Base-by-base conservation (phyloP, 2,329 filamentous ascomycete species). In the Colletotrichum tropicicola region DNA sequence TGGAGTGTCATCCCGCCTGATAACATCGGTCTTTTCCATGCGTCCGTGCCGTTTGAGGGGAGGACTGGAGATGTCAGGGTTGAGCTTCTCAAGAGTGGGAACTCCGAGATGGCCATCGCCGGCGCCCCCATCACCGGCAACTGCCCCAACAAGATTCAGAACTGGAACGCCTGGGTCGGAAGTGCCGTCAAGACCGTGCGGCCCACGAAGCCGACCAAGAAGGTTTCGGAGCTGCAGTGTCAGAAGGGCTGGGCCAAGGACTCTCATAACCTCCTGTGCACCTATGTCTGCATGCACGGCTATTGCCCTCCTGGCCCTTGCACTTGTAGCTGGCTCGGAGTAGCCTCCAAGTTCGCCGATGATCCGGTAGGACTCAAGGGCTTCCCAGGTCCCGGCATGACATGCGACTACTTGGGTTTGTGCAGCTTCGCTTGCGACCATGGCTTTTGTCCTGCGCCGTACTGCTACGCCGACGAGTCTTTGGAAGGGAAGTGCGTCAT, bases 371-470 rank as follows among this genome's bases (percentile, higher is more conserved):
- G 0, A 25, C 72, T 41, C 37, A 19, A n/a, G 5, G 17, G 2
- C 75, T 77, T 0, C 75, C 74, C 19, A 76, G 78, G 5, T 35
- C 74, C 3, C 58, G 68, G 0, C 73, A 72, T 5, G 32, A 9
- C 10, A 5, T 35, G 32, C 68, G 74, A 28, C 67, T 72, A 83
- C 65, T 61, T 75, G 27, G 80, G 80, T 0, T 73, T 84, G 15
- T 84, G 82, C 66, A 80, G 75, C 53, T 84, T 76, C 63, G 73
- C 79, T 5, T 83, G 81, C 41, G 77, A 76, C 60, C 79, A 82
- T 65, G 81, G 80, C 0, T 83, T 83, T 59, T 83, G 80, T 45
- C 81, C 81, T 0, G n/a, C 37, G 13, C 37, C 57, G 68, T 4
- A 51, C 30, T 51, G 28, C 47, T 35, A 12, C 30, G 6, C 28